Evolutionary conservation across 306 rosid genomes (phyloP).

Genomic region (Astragalus membranaceus): DNA sequence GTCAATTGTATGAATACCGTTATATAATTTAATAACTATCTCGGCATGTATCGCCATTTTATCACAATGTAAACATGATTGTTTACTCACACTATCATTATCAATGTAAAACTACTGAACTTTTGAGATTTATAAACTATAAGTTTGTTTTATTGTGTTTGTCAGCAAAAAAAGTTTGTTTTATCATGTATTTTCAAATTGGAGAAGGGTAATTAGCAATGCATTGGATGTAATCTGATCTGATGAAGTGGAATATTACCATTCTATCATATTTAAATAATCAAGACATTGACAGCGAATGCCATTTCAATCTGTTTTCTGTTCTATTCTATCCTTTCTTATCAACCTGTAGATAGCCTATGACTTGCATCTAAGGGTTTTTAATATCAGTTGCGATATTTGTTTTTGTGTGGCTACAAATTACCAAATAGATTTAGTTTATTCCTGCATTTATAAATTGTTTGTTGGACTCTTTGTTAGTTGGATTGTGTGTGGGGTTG

Average conservation of each 20-base stretch:
- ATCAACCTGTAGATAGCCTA: background rate
- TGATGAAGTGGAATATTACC: background rate
- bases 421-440: background rate
- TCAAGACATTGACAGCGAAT: background rate
- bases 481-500: constrained; percentile 2
- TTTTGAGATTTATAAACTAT: background rate
- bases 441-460: background rate
- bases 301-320: background rate
- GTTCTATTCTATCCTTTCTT: too few species aligned
- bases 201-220: background rate
- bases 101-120: background rate
- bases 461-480: background rate
- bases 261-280: background rate
- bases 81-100: background rate
- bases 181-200: background rate
- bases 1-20: too few species aligned
- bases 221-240: background rate
- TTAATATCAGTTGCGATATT: background rate
- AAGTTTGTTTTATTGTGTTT: background rate
- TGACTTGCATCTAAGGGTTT: background rate
- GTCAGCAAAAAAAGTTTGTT: too few species aligned
- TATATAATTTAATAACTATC: too few species aligned
- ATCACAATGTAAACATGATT: background rate
- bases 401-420: background rate
- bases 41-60: background rate